Conservation (phyloP, 2,329 filamentous ascomycete species). For the Fusarium abutilonis region DNA sequence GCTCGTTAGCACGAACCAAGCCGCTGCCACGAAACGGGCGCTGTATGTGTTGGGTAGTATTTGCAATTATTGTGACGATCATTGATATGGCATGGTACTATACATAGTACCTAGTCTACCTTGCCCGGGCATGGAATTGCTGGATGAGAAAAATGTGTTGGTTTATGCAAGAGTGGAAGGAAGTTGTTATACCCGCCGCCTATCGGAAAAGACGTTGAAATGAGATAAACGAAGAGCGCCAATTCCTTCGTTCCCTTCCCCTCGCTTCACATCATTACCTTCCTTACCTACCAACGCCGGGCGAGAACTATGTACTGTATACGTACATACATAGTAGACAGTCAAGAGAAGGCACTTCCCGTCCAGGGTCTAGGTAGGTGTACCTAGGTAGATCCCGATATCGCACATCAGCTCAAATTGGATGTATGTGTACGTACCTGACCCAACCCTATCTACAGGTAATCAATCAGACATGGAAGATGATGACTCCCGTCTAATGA, state of each 20-base stretch:
- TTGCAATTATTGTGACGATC: neutral
- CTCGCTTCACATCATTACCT: constrained; percentile 9
- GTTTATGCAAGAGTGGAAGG: neutral
- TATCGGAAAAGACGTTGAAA: constrained; percentile 15
- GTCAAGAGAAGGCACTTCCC: no score
- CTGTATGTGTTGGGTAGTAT: neutral
- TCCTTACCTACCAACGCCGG: neutral
- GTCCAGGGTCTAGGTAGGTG: no score
- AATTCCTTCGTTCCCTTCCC: constrained; percentile 9
- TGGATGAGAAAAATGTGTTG: no score
- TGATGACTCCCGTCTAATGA: neutral
- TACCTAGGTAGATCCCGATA: no score
- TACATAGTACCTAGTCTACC: no score
- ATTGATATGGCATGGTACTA: neutral
- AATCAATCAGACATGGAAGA: neutral
- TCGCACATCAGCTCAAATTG: no score
- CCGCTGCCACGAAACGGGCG: constrained; percentile 6
- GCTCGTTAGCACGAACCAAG: constrained; percentile 8
- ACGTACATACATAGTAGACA: no score
- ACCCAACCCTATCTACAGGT: neutral
- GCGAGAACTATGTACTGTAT: neutral
- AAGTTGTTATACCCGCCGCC: neutral
- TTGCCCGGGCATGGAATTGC: no score
- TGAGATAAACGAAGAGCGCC: constrained; percentile 27
- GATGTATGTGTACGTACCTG: neutral